Percentiles rank a stretch among this genome's conserved stretches.
phyloP scores from a whole-genome alignment of 2,329 filamentous ascomycete species.

The Thelonectria olida region DNA sequence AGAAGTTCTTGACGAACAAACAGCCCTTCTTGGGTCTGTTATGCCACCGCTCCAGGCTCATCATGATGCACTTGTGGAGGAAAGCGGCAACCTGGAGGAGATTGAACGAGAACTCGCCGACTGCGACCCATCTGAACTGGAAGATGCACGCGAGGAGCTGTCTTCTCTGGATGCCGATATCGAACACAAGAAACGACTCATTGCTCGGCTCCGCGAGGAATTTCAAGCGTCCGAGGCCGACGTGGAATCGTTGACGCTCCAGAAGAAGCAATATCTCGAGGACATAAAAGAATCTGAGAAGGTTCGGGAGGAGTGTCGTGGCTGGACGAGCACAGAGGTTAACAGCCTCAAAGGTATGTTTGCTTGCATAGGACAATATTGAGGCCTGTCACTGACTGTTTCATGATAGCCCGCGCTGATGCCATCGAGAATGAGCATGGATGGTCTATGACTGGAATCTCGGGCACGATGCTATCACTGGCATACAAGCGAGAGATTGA shows the following conservation, averaged over 20 bases:
- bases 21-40: slow-evolving; percentile 71
- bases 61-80: slow-evolving; percentile 67
- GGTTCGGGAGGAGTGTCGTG: slow-evolving; percentile 85
- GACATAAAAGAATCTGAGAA: slow-evolving; percentile 87
- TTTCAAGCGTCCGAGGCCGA: slow-evolving; percentile 72
- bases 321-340: slow-evolving; percentile 88
- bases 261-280: slow-evolving; percentile 74
- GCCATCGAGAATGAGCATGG: slow-evolving; percentile 72
- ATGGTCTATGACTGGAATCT: slow-evolving; percentile 76
- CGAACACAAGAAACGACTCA: slow-evolving; percentile 71
- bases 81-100: slow-evolving; percentile 74
- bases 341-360: slow-evolving; percentile 75
- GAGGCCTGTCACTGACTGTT: not conserved
- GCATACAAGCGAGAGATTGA: slow-evolving; percentile 77
- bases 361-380: not conserved
- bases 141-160: slow-evolving; percentile 76
- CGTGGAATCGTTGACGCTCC: slow-evolving; percentile 69
- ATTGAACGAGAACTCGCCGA: slow-evolving; percentile 79
- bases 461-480: slow-evolving; percentile 74
- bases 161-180: slow-evolving; percentile 72
- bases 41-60: slow-evolving; percentile 72
- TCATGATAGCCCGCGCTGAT: slow-evolving; percentile 69
- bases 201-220: slow-evolving; percentile 73
- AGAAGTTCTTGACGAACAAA: slow-evolving; percentile 70
- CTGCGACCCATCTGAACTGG: slow-evolving; percentile 83